Percentiles rank a stretch among this genome's conserved stretches.
Evolutionary conservation across 2,329 filamentous ascomycete genomes (phyloP).

Genomic region (Scedosporium boydii): DNA sequence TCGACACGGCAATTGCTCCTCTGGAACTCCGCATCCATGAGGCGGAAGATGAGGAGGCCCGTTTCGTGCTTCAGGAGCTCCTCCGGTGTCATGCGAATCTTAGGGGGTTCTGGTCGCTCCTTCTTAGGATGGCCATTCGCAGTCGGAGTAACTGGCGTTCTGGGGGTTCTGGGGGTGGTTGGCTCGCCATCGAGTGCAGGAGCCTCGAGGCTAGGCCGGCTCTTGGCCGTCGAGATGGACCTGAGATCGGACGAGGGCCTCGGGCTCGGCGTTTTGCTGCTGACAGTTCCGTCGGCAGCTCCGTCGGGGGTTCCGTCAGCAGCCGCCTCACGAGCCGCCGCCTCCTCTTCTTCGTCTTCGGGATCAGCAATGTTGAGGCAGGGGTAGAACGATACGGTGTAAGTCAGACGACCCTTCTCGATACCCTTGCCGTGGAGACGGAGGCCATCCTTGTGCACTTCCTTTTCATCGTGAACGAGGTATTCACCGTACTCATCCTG

Average conservation of each 20-base stretch:
- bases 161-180: constrained; percentile 16
- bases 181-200: not conserved
- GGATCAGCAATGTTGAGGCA: constrained; percentile 81
- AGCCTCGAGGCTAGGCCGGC: constrained; percentile 1
- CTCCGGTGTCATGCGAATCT: constrained; percentile 68
- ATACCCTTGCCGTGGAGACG: constrained; percentile 63
- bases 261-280: constrained; percentile 5
- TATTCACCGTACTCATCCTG: constrained; percentile 77
- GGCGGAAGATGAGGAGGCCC: constrained; percentile 86
- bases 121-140: constrained; percentile 40
- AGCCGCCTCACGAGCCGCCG: constrained; percentile 31
- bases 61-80: constrained; percentile 82
- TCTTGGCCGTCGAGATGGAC: not conserved
- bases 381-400: constrained; percentile 83
- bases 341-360: constrained; percentile 65
- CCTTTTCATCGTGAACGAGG: constrained; percentile 67
- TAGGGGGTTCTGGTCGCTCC: constrained; percentile 45
- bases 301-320: constrained; percentile 15
- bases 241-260: not conserved
- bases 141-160: constrained; percentile 30
- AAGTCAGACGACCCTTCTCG: constrained; percentile 71
- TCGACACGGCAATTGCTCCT: constrained; percentile 71
- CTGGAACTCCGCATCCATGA: constrained; percentile 80
- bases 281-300: constrained; percentile 7
- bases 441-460: constrained; percentile 55